Conservation (phyloP, 345 rosid genomes). For the Hibiscus syriacus region DNA sequence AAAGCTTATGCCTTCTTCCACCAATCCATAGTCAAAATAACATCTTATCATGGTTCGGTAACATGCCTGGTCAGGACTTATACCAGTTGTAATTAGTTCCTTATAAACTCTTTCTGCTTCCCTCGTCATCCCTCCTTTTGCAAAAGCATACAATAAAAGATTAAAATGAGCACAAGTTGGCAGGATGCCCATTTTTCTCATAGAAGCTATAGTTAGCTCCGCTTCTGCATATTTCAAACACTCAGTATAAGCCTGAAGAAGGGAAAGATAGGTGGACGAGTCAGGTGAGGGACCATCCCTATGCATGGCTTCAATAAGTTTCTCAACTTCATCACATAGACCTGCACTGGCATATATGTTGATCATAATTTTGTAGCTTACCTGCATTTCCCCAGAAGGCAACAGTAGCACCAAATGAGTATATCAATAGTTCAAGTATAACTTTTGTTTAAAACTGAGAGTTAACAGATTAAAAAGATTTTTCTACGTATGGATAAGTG, state of each 20-base stretch:
- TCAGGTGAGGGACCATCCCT: conserved; percentile 42
- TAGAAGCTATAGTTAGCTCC: conserved; percentile 41
- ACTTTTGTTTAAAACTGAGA: background rate
- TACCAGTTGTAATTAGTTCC: conserved; percentile 28
- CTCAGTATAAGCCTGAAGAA: conserved; percentile 50
- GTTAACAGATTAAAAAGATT: background rate
- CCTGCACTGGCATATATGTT: conserved; percentile 40
- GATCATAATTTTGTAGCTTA: conserved; percentile 66
- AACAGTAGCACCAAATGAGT: background rate
- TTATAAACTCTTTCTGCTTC: conserved; percentile 56
- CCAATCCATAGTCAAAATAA: conserved; percentile 45
- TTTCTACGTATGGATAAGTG: background rate
- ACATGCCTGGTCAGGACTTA: conserved; percentile 47
- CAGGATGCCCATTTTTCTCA: conserved; percentile 45
- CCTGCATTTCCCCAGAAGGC: conserved; percentile 33
- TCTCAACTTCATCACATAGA: conserved; percentile 38
- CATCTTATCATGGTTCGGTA: conserved; percentile 51
- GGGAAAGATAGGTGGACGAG: conserved; percentile 42
- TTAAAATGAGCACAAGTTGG: conserved; percentile 51
- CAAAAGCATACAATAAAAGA: conserved; percentile 41
- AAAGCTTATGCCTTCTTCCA: conserved; percentile 45
- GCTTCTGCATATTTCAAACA: conserved; percentile 48
- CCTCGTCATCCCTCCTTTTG: conserved; percentile 43
- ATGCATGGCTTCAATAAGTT: conserved; percentile 53
- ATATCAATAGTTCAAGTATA: background rate